Evolutionary conservation across 2,329 filamentous ascomycete genomes (phyloP).

Genomic region (Xylaria sp.): DNA sequence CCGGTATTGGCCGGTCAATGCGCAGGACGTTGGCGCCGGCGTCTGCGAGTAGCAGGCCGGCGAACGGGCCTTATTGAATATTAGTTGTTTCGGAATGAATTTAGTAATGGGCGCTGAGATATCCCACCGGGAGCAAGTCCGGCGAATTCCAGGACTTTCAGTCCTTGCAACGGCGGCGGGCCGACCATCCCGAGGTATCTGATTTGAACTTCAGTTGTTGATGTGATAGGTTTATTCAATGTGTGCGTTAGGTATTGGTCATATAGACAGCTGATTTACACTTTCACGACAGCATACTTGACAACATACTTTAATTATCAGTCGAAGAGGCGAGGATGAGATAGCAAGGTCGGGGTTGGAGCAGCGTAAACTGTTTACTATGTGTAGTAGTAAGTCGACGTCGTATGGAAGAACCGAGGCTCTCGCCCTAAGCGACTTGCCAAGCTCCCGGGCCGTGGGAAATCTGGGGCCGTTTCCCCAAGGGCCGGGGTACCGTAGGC

Average conservation of each 20-base stretch:
- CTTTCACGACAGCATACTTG: not conserved
- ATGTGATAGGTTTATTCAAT: not conserved
- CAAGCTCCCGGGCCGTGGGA: slow-evolving; percentile 8
- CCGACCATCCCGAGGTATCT: slow-evolving; percentile 50
- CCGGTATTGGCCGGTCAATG: slow-evolving; percentile 74
- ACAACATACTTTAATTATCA: not conserved
- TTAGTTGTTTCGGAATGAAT: not conserved
- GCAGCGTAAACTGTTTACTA: not conserved
- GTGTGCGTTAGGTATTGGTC: not conserved
- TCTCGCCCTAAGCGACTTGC: not conserved
- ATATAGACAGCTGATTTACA: not conserved
- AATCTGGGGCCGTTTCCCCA: slow-evolving; percentile 7
- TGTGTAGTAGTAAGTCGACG: not conserved
- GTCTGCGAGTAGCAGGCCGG: slow-evolving; percentile 88
- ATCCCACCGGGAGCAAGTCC: slow-evolving; percentile 69
- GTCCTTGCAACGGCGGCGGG: slow-evolving; percentile 59
- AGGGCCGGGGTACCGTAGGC: not conserved
- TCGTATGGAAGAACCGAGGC: slow-evolving; percentile 43
- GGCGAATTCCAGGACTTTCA: slow-evolving; percentile 70
- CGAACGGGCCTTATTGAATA: slow-evolving; percentile 75
- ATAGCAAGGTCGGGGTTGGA: not conserved
- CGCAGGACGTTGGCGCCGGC: slow-evolving; percentile 89
- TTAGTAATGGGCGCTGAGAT: not conserved
- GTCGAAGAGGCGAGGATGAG: not conserved
- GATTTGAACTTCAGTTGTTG: not conserved